Base-by-base conservation (phyloP, 2,329 filamentous ascomycete genomes). In the Arthrobotrys iridis region DNA sequence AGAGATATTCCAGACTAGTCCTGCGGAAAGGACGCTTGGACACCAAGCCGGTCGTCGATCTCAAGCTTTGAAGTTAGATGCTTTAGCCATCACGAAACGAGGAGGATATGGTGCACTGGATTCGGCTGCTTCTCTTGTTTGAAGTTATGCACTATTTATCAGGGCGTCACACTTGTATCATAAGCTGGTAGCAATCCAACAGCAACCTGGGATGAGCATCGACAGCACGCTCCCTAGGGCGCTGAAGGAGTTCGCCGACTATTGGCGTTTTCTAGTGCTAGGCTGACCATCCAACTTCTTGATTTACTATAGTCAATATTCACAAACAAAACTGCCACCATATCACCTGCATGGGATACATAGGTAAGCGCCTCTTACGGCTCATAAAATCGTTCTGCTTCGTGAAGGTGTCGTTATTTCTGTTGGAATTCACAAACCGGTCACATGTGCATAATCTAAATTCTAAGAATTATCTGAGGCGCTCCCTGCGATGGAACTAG, bases 101-200 rank as follows among this genome's bases (percentile, higher is more conserved):
- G 33, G 18, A 55, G 24, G 41, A 43, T 65, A 52, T 48, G 33
- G 37, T 33, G 60, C 33, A 28, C 70, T 74, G 13, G 37, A 75
- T 75, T 64, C 58, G 71, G 71, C 57, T 63, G 57, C 45, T 67
- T 74, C 35, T 55, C 40, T 57, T 50, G 70, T 74, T 74, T 74
- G 70, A 74, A 52, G 62, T 74, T 74, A 66, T 74, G 70, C 62
- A 74, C 5, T 35, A 20, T 68, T 68, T 68, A 68, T 68, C 63
- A 75, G 37, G 70, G 70, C 67, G 62, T 74, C 60, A 74, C 70
- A 74, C 70, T 65, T 73, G 60, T 63, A 67, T 74, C 70, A 66
- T 55, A 52, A 41, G 43, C 58, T 37, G 40, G 45, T 50, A n/a
- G n/a, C 63, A 33, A 45, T 59, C 57, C 55, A 74, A 62, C 55